Evolutionary conservation across 2,329 filamentous ascomycete species (phyloP).

Genomic region (Aspergillus sp.): DNA sequence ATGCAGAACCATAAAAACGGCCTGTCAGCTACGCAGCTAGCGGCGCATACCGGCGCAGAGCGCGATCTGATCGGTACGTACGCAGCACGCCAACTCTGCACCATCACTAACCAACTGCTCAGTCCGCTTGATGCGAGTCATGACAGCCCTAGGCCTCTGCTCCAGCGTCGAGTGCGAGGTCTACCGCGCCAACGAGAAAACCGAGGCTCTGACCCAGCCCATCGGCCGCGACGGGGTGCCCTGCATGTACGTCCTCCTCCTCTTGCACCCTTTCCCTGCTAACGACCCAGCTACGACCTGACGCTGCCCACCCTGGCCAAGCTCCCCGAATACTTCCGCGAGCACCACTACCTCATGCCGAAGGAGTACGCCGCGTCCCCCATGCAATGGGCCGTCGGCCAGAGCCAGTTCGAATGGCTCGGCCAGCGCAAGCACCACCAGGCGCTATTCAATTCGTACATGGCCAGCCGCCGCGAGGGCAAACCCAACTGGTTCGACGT

Average conservation of each 20-base stretch:
- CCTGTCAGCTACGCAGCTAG: slow-evolving; percentile 26
- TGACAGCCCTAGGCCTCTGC: slow-evolving; percentile 27
- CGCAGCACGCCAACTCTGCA: too few relatives aligned
- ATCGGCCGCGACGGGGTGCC: slow-evolving; percentile 28
- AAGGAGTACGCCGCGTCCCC: slow-evolving; percentile 27
- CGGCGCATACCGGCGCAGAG: slow-evolving; percentile 27
- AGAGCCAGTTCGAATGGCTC: slow-evolving; percentile 35
- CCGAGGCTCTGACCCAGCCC: slow-evolving; percentile 22
- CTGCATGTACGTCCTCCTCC: slow-evolving; percentile 25
- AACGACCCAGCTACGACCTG: slow-evolving; percentile 22
- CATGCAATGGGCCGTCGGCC: slow-evolving; percentile 32
- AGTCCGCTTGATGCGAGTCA: slow-evolving; percentile 32
- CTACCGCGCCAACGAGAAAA: slow-evolving; percentile 28
- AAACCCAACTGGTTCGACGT: slow-evolving; percentile 30
- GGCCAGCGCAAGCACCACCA: slow-evolving; percentile 24
- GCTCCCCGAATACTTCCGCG: slow-evolving; percentile 29
- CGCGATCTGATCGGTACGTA: slow-evolving; percentile 27
- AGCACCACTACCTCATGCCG: slow-evolving; percentile 24
- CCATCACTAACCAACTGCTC: not conserved
- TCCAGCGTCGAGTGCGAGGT: slow-evolving; percentile 16
- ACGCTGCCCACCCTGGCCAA: slow-evolving; percentile 30
- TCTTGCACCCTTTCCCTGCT: not conserved
- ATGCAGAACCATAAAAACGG: slow-evolving; percentile 16
- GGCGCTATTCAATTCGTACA: slow-evolving; percentile 31
- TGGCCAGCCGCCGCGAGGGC: slow-evolving; percentile 31